Evolutionary conservation across 441 rosid genomes (phyloP).

Genomic region (Erodium chrysanthum): DNA sequence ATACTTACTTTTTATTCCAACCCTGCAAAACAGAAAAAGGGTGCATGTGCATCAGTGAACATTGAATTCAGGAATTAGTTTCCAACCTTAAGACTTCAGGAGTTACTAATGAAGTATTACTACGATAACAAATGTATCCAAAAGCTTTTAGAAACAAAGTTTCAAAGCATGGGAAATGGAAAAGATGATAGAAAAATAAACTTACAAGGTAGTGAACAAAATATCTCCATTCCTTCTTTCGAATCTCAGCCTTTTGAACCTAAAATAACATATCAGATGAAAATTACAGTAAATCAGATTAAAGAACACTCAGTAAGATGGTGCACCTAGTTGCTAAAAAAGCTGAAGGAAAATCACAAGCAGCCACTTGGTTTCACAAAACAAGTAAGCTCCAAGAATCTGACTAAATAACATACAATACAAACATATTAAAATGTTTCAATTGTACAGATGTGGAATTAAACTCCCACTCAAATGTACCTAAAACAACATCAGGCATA

Average conservation of each 20-base stretch:
- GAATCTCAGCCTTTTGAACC: slow-evolving; percentile 86
- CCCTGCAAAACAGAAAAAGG: slow-evolving; percentile 52
- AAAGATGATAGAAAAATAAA: not conserved
- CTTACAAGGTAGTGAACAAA: slow-evolving; percentile 96
- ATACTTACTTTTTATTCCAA: slow-evolving; percentile 38
- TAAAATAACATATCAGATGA: slow-evolving; percentile 21
- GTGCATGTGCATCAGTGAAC: slow-evolving; percentile 20
- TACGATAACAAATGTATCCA: not conserved
- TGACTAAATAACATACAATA: not conserved
- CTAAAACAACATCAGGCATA: not conserved
- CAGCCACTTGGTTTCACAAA: not conserved
- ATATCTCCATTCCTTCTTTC: slow-evolving; percentile 88
- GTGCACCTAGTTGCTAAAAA: not conserved
- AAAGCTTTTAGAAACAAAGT: not conserved
- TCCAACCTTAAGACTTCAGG: slow-evolving; percentile 12
- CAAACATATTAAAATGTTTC: not conserved
- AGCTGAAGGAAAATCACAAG: not conserved
- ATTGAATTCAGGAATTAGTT: slow-evolving; percentile 9
- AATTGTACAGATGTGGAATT: not conserved
- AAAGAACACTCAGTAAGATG: not conserved
- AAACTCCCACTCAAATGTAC: not conserved
- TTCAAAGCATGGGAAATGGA: not conserved
- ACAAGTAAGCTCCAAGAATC: not conserved
- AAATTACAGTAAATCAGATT: slow-evolving; percentile 8
- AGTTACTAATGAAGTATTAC: not conserved